Base-by-base conservation (phyloP, 73 alveolate species). In the Paramecium sonneborni region DNA sequence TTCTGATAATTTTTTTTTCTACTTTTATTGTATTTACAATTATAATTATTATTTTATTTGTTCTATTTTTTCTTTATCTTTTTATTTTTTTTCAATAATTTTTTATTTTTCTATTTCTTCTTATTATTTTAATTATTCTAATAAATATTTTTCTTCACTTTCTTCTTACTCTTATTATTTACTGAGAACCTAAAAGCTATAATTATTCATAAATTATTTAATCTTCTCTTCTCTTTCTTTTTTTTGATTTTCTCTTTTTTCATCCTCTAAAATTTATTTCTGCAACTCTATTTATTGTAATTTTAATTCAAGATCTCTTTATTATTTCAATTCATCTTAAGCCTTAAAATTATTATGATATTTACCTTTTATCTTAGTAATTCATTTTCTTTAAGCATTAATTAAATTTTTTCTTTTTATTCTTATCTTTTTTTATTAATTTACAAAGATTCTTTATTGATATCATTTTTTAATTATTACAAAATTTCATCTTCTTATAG, bases 361-460 rank as follows among this genome's bases (percentile, higher is more conserved):
- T 12, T 28, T 74, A 74, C 90, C 43, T 79, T 43, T 44, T 43
- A 23, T 43, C 90, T 38, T 6, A 79, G 3, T 44, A 38, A 30
- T 15, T 79, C 90, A 79, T 79, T 79, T 26, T 79, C 90, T 11
- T 79, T 43, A 24, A 79, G 69, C 14, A 79, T 43, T 79, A 20
- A 41, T 79, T 79, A 79, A 14, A 79, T 41, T 23, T 79, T 79
- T 44, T 79, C 69, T 24, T 79, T 39, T 46, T 79, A 79, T 79
- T 79, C 90, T 14, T 43, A 43, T 46, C 74, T 43, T 79, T 79
- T 79, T 43, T 43, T 23, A 14, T 43, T 79, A 20, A 41, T 6
- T 43, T 38, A 11, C 9, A 38, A 39, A 38, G 76, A 30, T 23
- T 79, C 90, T 24, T 18, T 1, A 30, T 44, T 39, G 24, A 79